phyloP scores from a whole-genome alignment of 2,329 filamentous ascomycete genomes.

The Lachnellula arida region DNA sequence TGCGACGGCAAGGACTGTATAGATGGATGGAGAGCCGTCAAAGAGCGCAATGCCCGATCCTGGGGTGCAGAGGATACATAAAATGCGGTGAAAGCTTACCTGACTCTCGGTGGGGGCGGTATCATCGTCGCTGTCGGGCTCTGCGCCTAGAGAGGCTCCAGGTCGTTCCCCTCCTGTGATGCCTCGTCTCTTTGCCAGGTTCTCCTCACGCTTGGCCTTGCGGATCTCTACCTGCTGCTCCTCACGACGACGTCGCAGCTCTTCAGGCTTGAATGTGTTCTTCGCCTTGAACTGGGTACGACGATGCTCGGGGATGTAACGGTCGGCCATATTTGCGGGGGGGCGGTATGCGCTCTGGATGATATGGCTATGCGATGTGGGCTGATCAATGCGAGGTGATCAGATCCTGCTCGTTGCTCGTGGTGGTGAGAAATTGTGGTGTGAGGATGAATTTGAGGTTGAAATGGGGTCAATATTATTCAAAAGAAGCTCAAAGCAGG shows the following conservation, averaged over 20 bases:
- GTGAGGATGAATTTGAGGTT: constrained; percentile 8
- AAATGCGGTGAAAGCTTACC: constrained; percentile 53
- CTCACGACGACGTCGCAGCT: constrained; percentile 95
- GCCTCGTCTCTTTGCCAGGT: constrained; percentile 95
- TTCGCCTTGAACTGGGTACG: constrained; percentile 99
- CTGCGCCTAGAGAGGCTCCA: constrained; percentile 78
- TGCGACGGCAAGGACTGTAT: not conserved
- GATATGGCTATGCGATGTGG: constrained; percentile 5
- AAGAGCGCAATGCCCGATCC: not conserved
- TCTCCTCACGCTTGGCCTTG: constrained; percentile 98
- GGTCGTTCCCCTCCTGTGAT: constrained; percentile 72
- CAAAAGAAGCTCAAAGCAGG: constrained; percentile 12
- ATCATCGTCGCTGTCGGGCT: constrained; percentile 96
- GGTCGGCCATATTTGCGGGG: constrained; percentile 72
- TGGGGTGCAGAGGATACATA: not conserved
- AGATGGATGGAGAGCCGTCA: not conserved
- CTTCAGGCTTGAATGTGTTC: constrained; percentile 98
- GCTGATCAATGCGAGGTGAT: constrained; percentile 12
- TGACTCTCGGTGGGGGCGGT: constrained; percentile 91
- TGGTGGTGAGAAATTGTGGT: not conserved
- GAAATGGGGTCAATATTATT: constrained; percentile 15
- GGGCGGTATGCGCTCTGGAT: constrained; percentile 7
- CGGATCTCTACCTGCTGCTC: constrained; percentile 99
- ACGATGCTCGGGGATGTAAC: constrained; percentile 98
- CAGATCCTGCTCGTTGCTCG: constrained; percentile 9